Evolutionary conservation across 345 rosid genomes (phyloP).

Genomic region (Lepidium sativum): DNA sequence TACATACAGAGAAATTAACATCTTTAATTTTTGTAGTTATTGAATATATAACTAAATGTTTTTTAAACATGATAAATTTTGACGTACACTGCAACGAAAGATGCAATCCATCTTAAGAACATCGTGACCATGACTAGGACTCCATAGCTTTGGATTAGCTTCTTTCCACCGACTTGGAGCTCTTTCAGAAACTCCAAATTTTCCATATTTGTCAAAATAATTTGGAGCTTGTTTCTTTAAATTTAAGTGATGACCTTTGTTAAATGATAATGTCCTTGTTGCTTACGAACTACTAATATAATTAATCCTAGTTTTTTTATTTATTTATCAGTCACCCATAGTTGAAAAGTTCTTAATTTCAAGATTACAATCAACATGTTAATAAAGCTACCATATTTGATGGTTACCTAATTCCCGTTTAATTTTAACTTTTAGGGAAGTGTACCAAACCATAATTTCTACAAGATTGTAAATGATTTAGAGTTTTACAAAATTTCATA

Average conservation of each 20-base stretch:
- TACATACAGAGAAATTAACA: neutral
- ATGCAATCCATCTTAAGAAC: slow-evolving; percentile 67
- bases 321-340: neutral
- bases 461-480: too few species aligned
- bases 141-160: slow-evolving; percentile 40
- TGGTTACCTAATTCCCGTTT: too few species aligned
- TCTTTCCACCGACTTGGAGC: slow-evolving; percentile 40
- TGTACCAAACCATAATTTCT: too few species aligned
- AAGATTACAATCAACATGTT: neutral
- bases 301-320: too few species aligned
- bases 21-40: too few species aligned
- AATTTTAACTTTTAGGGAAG: too few species aligned
- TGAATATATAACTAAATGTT: neutral
- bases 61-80: neutral
- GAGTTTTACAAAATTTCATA: too few species aligned
- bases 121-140: slow-evolving; percentile 46
- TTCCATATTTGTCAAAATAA: slow-evolving; percentile 32
- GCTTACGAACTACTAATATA: neutral
- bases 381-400: too few species aligned
- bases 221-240: neutral
- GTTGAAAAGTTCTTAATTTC: neutral
- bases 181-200: slow-evolving; percentile 40
- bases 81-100: slow-evolving; percentile 62
- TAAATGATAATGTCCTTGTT: too few species aligned
- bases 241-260: neutral